Evolutionary conservation across 2,329 filamentous ascomycete genomes (phyloP).

Genomic region (Coleophoma cylindrospora): DNA sequence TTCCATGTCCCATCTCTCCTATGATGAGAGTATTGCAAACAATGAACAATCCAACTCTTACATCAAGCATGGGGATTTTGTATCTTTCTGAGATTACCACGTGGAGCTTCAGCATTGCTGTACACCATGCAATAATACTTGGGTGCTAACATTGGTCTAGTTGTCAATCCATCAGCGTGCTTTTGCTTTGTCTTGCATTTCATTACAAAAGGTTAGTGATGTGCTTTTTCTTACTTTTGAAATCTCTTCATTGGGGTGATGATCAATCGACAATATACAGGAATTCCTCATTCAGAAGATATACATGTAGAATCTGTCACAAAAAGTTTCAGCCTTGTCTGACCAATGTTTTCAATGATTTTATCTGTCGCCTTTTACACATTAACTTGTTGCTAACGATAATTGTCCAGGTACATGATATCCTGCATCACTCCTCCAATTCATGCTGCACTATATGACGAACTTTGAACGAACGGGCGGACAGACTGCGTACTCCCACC

Average conservation of each 20-base stretch:
- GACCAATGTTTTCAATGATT: constrained; percentile 21
- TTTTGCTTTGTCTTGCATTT: not conserved
- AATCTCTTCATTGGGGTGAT: constrained; percentile 23
- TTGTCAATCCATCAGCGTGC: no score
- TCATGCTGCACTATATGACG: constrained; percentile 29
- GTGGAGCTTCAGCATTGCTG: not conserved
- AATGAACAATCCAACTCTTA: constrained; percentile 40
- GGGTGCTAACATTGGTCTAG: no score
- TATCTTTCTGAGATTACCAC: constrained; percentile 27
- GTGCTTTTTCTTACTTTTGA: constrained; percentile 6
- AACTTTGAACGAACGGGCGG: constrained; percentile 42
- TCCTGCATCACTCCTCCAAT: constrained; percentile 1
- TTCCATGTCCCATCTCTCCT: constrained; percentile 12
- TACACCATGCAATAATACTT: not conserved
- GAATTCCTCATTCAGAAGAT: constrained; percentile 31
- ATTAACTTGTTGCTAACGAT: constrained; percentile 14
- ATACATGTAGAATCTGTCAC: constrained; percentile 31
- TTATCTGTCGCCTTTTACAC: not conserved
- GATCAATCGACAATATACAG: constrained; percentile 27
- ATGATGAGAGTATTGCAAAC: constrained; percentile 32
- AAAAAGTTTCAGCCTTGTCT: constrained; percentile 40
- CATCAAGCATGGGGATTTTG: constrained; percentile 26
- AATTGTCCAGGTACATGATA: constrained; percentile 25
- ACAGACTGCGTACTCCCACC: constrained; percentile 32
- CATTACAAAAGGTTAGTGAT: constrained; percentile 23